A percentile compares a stretch with the other conserved stretches of the same genome.
These are phyloP conservation scores for Pythium plurisporium DNA, from an alignment of 352 stramenopile species.

Conservation along the genomic window DNA sequence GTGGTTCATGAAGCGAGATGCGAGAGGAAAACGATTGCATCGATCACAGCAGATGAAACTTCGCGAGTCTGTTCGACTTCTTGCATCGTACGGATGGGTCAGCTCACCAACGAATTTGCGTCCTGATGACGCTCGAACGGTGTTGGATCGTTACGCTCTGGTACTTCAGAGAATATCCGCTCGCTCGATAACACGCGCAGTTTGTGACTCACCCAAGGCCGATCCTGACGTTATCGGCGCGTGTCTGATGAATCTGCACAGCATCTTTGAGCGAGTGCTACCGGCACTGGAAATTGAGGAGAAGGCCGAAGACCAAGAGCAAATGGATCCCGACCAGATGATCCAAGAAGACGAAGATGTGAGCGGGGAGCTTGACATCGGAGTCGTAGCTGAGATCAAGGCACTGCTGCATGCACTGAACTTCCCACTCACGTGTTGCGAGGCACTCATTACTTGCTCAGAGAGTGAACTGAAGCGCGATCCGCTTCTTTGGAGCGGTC, in stretches of 20 bases:
- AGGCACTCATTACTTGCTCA: slow-evolving; percentile 24
- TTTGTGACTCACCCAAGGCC: not conserved
- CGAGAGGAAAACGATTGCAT: not conserved
- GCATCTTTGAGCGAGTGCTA: slow-evolving; percentile 39
- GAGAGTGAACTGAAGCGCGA: slow-evolving; percentile 22
- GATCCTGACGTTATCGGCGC: slow-evolving; percentile 47
- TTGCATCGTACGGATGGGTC: not conserved
- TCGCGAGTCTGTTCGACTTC: not conserved
- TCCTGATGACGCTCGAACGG: not conserved
- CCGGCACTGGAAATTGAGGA: slow-evolving; percentile 26
- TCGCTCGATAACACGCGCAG: not conserved
- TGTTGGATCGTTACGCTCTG: slow-evolving; percentile 1
- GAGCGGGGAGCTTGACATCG: slow-evolving; percentile 1
- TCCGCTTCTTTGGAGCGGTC: slow-evolving; percentile 35
- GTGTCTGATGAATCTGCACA: slow-evolving; percentile 66
- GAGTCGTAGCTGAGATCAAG: slow-evolving; percentile 13
- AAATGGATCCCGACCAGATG: not conserved
- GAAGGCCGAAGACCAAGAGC: slow-evolving; percentile 2
- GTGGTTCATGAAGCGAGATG: slow-evolving; percentile 19
- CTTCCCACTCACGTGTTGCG: slow-evolving; percentile 36
- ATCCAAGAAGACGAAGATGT: not conserved
- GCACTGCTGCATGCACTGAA: slow-evolving; percentile 36
- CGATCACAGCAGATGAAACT: not conserved
- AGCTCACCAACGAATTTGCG: too few relatives aligned
- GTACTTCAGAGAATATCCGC: not conserved